Conservation (phyloP, 148 eudicot genomes). For the Dianthus caryophyllus region DNA sequence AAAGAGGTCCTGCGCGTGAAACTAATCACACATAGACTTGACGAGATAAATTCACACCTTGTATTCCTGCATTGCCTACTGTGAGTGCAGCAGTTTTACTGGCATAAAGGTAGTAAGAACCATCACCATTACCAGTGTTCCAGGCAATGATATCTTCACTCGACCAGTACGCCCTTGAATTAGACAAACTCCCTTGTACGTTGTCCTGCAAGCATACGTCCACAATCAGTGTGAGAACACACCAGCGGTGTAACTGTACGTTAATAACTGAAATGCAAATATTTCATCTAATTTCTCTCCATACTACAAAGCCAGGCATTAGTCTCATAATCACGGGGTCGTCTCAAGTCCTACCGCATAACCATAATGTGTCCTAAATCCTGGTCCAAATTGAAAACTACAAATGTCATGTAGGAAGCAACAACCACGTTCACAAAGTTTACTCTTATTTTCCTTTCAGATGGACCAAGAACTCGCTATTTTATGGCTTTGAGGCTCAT, state of each 20-base stretch:
- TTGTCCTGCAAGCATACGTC: slow-evolving; percentile 20
- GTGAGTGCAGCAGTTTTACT: slow-evolving; percentile 64
- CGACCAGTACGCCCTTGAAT: slow-evolving; percentile 85
- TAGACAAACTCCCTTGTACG: slow-evolving; percentile 48
- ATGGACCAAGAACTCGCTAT: too few relatives aligned
- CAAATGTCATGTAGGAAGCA: too few relatives aligned
- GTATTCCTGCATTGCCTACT: slow-evolving; percentile 45
- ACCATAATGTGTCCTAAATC: too few relatives aligned
- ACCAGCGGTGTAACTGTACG: neutral
- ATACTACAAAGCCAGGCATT: too few relatives aligned
- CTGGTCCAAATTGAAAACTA: too few relatives aligned
- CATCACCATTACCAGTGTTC: slow-evolving; percentile 55
- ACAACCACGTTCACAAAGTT: too few relatives aligned
- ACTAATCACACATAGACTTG: neutral
- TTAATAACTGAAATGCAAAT: too few relatives aligned
- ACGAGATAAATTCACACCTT: slow-evolving; percentile 39
- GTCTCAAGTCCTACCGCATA: too few relatives aligned
- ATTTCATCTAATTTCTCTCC: too few relatives aligned
- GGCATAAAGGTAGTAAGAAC: slow-evolving; percentile 61
- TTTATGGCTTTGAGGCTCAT: too few relatives aligned
- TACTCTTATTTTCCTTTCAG: too few relatives aligned
- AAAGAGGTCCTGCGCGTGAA: neutral
- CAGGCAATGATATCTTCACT: slow-evolving; percentile 65
- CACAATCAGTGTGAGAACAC: neutral
- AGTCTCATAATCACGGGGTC: too few relatives aligned